phyloP scores from a whole-genome alignment of 176 grass and related monocot genomes.

The Oryza rufipogon region DNA sequence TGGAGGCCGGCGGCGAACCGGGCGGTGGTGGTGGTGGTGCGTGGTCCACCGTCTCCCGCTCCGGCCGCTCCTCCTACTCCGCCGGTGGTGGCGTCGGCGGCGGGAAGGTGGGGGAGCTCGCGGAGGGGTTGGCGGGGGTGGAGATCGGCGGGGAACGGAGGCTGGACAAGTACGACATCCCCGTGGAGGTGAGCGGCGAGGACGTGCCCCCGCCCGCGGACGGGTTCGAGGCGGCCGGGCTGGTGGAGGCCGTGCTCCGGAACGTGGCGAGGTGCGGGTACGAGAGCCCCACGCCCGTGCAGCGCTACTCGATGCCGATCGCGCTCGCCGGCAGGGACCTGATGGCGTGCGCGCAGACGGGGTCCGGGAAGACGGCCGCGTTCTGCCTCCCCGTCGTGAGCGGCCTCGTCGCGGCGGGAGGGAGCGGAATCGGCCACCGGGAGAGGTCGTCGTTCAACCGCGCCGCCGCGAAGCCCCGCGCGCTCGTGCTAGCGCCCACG shows the following conservation, averaged over 20 bases:
- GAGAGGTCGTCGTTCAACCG: conserved; percentile 11
- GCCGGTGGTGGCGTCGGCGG: background rate
- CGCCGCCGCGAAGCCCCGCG: conserved; percentile 43
- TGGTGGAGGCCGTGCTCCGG: conserved; percentile 57
- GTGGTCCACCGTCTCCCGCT: conserved; percentile 14
- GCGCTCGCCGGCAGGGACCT: conserved; percentile 59
- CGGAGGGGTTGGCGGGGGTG: conserved; percentile 13
- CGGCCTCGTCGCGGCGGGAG: conserved; percentile 7
- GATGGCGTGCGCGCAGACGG: conserved; percentile 88
- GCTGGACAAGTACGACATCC: conserved; percentile 72
- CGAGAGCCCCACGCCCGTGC: conserved; percentile 66
- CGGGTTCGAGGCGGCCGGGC: conserved; percentile 62
- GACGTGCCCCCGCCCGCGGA: conserved; percentile 52
- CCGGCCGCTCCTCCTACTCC: background rate
- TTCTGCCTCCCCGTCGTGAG: conserved; percentile 81
- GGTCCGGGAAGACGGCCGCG: conserved; percentile 88
- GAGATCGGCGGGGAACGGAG: conserved; percentile 19
- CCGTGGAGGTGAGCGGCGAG: conserved; percentile 64
- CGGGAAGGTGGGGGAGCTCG: background rate
- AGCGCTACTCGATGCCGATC: conserved; percentile 83
- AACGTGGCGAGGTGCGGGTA: conserved; percentile 67
- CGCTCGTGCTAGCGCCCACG: conserved; percentile 79
- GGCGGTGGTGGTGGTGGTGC: background rate
- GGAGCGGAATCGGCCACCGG: background rate
- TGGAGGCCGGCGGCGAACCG: background rate